Conservation (phyloP, 2,329 filamentous ascomycete genomes). For the Eutypa lata region DNA sequence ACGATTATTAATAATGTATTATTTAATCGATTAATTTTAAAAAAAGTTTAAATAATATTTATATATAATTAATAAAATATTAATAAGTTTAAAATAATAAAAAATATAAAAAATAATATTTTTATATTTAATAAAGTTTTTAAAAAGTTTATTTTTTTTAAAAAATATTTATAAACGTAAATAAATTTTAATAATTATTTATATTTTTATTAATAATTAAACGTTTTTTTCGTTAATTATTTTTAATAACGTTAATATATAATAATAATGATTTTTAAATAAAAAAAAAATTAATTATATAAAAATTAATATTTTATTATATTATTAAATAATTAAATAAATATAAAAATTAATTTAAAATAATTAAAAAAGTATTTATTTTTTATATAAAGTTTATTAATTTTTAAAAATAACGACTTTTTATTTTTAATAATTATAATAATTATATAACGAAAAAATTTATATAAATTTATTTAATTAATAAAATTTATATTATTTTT, state of each 20-base stretch:
- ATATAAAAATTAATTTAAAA: background rate
- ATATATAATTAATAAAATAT: background rate
- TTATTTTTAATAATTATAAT: background rate
- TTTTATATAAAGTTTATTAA: background rate
- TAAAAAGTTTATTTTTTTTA: background rate
- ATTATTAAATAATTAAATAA: background rate
- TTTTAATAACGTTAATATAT: background rate
- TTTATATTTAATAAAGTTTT: background rate
- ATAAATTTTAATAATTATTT: background rate
- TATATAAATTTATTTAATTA: background rate
- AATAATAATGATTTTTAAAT: background rate
- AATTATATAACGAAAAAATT: background rate
- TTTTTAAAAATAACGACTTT: background rate
- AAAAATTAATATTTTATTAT: too few relatives aligned
- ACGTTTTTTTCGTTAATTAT: background rate
- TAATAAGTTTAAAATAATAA: background rate
- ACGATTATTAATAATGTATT: too few relatives aligned
- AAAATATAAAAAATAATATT: background rate
- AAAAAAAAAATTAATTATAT: too few relatives aligned
- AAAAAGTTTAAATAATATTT: background rate
- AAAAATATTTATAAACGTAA: background rate
- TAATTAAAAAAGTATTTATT: background rate
- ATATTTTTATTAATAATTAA: background rate
- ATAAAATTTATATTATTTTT: background rate
- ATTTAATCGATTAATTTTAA: background rate